These are phyloP conservation scores for Geotrichum phurueaensis DNA, from an alignment of 1,139 yeast species.

Conservation along the genomic window DNA sequence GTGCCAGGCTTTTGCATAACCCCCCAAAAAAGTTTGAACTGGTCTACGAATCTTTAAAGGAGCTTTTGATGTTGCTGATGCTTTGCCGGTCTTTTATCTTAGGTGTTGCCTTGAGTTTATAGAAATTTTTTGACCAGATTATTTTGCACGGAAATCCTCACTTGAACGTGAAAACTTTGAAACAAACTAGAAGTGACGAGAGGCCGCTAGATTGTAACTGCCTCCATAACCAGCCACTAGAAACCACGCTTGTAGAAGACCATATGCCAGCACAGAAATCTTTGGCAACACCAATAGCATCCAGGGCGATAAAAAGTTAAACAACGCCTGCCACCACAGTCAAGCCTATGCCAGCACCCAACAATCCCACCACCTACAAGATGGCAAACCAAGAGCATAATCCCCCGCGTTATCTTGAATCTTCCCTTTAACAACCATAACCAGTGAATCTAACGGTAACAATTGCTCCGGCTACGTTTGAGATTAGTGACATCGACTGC, in stretches of 20 bases:
- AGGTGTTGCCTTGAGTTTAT: too few species aligned
- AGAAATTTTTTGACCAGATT: too few species aligned
- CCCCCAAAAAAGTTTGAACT: too few species aligned
- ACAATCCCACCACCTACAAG: background rate
- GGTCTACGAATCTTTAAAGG: too few species aligned
- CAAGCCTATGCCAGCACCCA: background rate
- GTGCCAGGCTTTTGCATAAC: too few species aligned
- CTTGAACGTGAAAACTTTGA: background rate
- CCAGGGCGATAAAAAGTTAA: background rate
- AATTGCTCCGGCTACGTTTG: background rate
- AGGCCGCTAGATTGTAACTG: background rate
- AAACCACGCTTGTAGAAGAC: background rate
- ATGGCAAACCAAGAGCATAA: background rate
- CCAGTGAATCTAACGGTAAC: background rate
- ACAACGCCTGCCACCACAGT: background rate
- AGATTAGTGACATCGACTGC: background rate
- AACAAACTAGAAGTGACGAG: background rate
- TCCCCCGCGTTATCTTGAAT: background rate
- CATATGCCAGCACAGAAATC: background rate
- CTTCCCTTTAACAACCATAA: background rate
- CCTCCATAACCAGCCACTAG: background rate
- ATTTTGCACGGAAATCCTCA: background rate
- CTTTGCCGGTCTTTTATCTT: too few species aligned
- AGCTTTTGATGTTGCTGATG: too few species aligned
- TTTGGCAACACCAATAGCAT: background rate